Evolutionary conservation across 257 asterid species (phyloP).

Genomic region (Solanum pennellii): DNA sequence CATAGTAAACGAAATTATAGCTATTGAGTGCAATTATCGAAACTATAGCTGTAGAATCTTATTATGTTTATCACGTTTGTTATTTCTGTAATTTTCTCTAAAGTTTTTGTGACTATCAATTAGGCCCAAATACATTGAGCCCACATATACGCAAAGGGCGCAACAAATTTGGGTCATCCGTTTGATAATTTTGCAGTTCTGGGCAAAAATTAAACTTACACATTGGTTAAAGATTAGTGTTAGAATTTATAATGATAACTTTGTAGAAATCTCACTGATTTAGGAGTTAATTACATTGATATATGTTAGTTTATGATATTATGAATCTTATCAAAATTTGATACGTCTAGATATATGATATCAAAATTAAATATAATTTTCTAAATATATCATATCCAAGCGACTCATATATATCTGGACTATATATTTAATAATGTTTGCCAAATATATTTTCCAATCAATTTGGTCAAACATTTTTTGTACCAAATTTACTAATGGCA

Average conservation of each 20-base stretch:
- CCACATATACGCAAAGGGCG: not conserved
- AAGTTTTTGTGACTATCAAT: not conserved
- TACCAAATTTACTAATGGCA: not conserved
- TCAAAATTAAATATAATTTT: too few relatives aligned
- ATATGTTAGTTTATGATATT: too few relatives aligned
- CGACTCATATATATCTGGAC: too few relatives aligned
- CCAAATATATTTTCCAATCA: not conserved
- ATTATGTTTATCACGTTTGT: not conserved
- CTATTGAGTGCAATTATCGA: rapidly evolving
- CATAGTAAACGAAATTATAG: too few relatives aligned
- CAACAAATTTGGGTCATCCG: not conserved
- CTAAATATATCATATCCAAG: too few relatives aligned
- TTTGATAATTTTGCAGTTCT: not conserved
- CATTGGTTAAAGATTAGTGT: not conserved
- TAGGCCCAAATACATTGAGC: not conserved
- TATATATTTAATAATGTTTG: too few relatives aligned
- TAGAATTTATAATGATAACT: not conserved
- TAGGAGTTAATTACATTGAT: not conserved
- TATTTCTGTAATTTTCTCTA: too few relatives aligned
- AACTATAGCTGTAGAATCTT: too few relatives aligned
- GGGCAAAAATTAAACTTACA: not conserved
- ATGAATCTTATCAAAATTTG: too few relatives aligned
- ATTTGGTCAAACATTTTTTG: not conserved
- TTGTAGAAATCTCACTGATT: not conserved
- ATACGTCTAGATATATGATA: too few relatives aligned